Conservation (phyloP, 352 stramenopile genomes). For the Phytopythium mirpurense region DNA sequence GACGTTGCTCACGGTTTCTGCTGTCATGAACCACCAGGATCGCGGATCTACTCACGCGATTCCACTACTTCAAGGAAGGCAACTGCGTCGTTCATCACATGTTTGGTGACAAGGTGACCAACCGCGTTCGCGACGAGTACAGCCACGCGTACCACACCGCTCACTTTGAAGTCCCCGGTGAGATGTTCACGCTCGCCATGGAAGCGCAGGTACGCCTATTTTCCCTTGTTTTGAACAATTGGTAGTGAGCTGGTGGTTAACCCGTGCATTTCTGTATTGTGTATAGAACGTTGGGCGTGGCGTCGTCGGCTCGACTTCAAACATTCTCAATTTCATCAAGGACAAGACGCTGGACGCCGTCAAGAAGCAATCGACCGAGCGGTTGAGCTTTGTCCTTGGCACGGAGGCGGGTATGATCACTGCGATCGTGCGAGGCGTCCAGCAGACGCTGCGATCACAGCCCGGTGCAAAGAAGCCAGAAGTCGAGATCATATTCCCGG, state of each 20-base stretch:
- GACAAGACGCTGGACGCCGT: constrained; percentile 89
- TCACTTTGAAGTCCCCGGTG: constrained; percentile 97
- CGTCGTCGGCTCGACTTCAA: constrained; percentile 95
- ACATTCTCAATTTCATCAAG: constrained; percentile 98
- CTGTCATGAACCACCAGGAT: constrained; percentile 28
- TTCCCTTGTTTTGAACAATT: too few relatives aligned
- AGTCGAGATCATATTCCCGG: constrained; percentile 97
- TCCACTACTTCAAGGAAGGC: constrained; percentile 94
- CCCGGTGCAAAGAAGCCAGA: constrained; percentile 58
- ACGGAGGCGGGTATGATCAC: constrained; percentile 98
- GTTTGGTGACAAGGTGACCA: constrained; percentile 94
- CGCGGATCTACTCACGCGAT: constrained; percentile 72
- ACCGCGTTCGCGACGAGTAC: constrained; percentile 90
- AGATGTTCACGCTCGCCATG: constrained; percentile 98
- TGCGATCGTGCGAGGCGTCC: constrained; percentile 94
- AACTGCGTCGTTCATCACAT: constrained; percentile 99
- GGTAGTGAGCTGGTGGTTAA: too few relatives aligned
- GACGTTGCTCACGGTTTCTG: neutral
- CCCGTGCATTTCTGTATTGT: neutral
- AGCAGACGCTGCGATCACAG: constrained; percentile 61
- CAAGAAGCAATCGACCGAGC: constrained; percentile 51
- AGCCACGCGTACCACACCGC: constrained; percentile 93
- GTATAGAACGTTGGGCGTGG: constrained; percentile 78
- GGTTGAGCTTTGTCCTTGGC: constrained; percentile 93
- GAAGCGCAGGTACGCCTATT: constrained; percentile 68